A percentile compares a stretch with the other conserved stretches of the same genome.
Conservation (phyloP, 495 filamentous ascomycete species). For the Staphylotrichum tortipilum region DNA sequence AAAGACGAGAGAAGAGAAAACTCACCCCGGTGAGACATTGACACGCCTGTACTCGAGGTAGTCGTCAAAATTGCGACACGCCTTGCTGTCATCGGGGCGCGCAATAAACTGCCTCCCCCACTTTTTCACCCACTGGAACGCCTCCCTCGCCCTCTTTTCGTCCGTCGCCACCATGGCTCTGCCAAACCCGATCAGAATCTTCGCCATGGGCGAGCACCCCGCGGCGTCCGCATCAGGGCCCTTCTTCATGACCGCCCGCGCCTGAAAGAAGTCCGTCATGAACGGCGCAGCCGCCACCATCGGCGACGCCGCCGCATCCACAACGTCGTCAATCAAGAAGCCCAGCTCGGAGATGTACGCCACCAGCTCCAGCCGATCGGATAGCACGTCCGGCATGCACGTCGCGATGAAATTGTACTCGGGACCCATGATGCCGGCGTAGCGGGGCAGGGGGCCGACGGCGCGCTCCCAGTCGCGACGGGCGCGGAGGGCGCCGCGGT, state of each 20-base stretch:
- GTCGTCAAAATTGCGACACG: neutral
- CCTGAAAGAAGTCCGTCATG: neutral
- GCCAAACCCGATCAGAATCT: neutral
- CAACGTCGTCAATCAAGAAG: neutral
- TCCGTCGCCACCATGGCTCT: neutral
- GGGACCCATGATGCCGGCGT: neutral
- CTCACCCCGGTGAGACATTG: neutral
- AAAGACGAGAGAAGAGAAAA: no score
- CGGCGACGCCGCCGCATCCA: neutral
- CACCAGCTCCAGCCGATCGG: conserved; percentile 3
- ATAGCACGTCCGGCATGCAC: neutral
- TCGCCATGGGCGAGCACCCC: neutral
- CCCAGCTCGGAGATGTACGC: neutral
- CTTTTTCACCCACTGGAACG: neutral
- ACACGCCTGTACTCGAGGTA: conserved; percentile 2
- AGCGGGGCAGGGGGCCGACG: neutral
- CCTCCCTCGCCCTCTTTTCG: neutral
- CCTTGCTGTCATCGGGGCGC: neutral
- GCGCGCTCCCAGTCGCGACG: conserved; percentile 5
- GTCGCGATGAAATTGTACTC: neutral
- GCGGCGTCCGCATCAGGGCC: neutral
- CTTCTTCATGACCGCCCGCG: neutral
- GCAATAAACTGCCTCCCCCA: neutral
- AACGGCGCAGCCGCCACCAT: neutral
- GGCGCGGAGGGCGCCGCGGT: conserved; percentile 6